These are phyloP conservation scores for Leccinum rimulosum DNA, from an alignment of 768 basidiomycete genomes.

Conservation along the genomic window DNA sequence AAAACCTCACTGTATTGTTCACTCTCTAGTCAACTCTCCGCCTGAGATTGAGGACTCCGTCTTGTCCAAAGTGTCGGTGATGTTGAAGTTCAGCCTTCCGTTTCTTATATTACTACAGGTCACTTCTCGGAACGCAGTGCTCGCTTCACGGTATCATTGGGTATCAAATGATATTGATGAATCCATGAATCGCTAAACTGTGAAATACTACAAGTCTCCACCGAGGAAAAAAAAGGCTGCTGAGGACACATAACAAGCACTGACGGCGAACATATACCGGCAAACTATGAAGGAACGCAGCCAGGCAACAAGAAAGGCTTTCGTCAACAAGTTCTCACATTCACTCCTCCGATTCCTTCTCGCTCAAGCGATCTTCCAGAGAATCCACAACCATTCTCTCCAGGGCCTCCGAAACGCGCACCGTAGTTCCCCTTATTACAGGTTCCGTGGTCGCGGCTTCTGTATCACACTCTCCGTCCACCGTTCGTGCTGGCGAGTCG, in stretches of 20 bases:
- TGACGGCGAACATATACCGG: neutral
- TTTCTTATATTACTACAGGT: neutral
- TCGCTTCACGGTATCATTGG: neutral
- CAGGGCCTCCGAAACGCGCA: constrained; percentile 20
- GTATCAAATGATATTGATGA: neutral
- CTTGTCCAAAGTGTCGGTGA: no score
- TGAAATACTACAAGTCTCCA: neutral
- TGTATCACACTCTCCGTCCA: neutral
- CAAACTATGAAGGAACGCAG: neutral
- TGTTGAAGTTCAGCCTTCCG: no score
- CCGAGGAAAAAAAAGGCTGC: neutral
- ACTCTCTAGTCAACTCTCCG: no score
- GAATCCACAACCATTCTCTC: constrained; percentile 26
- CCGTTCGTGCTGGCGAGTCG: constrained; percentile 1
- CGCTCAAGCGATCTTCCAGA: neutral
- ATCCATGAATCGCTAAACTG: constrained; percentile 1
- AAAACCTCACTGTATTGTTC: no score
- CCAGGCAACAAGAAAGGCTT: neutral
- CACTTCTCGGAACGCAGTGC: neutral
- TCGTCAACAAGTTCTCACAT: neutral
- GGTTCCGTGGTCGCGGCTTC: neutral
- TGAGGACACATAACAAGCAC: neutral
- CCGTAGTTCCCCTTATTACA: neutral
- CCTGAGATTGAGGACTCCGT: no score
- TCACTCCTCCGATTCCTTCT: neutral